Percentiles rank a stretch among this genome's conserved stretches.
Conservation (phyloP, 192 early-diverging fungal genomes). For the Gigaspora rosea region DNA sequence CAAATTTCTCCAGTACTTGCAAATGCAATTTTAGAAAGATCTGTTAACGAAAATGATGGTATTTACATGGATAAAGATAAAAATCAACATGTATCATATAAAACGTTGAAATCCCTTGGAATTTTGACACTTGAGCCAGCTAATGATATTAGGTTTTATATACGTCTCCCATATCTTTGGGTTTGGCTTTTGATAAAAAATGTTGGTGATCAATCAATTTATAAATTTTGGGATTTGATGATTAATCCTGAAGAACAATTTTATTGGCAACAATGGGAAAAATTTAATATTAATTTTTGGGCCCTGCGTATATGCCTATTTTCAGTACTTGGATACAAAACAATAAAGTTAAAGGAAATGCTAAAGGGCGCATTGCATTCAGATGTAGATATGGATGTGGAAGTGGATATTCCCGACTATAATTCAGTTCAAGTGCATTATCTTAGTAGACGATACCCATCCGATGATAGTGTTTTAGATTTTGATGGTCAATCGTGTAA, state of each 20-base stretch:
- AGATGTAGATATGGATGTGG: background rate
- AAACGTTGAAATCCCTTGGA: background rate
- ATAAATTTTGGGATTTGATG: background rate
- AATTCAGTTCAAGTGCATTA: too few species aligned
- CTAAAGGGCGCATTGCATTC: background rate
- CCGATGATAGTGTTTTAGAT: too few species aligned
- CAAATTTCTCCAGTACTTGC: background rate
- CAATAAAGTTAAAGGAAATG: background rate
- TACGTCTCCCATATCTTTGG: too few species aligned
- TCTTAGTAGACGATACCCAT: too few species aligned
- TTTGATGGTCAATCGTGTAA: too few species aligned
- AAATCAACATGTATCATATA: background rate
- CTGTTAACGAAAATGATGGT: background rate
- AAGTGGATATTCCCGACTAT: too few species aligned
- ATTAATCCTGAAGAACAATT: background rate
- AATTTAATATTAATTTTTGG: slow-evolving; percentile 2
- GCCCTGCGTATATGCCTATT: background rate
- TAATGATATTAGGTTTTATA: too few species aligned
- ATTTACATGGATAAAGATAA: background rate
- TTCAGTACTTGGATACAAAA: background rate
- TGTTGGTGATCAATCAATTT: too few species aligned
- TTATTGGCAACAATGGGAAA: background rate
- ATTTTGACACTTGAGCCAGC: slow-evolving; percentile 1
- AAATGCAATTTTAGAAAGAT: slow-evolving; percentile 26
- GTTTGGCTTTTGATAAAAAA: too few species aligned